Evolutionary conservation across 345 rosid species (phyloP).

Genomic region (Eutrema yunnanense): DNA sequence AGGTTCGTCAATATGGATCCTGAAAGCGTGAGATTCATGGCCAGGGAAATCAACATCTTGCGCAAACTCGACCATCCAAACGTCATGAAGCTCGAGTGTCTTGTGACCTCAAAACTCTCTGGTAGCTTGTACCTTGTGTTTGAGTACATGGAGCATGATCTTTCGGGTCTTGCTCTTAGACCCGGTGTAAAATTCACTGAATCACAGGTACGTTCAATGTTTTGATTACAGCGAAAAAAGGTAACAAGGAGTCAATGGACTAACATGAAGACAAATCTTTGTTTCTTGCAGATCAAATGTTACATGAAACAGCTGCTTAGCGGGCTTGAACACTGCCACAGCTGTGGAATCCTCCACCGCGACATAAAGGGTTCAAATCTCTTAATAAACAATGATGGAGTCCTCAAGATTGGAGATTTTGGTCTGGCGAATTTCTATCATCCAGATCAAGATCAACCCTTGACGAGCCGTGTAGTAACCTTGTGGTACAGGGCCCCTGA

Average conservation of each 20-base stretch:
- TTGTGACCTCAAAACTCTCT: conserved; percentile 92
- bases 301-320: conserved; percentile 80
- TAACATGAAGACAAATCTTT: not conserved
- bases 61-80: conserved; percentile 90
- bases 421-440: conserved; percentile 78
- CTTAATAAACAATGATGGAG: conserved; percentile 74
- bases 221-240: not conserved
- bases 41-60: conserved; percentile 83
- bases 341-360: conserved; percentile 86
- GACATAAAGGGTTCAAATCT: conserved; percentile 97
- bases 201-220: not conserved
- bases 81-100: conserved; percentile 84
- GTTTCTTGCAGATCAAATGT: conserved; percentile 72
- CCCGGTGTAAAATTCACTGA: conserved; percentile 75
- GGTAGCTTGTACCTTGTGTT: conserved; percentile 93
- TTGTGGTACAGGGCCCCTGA: conserved; percentile 98
- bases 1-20: conserved; percentile 94
- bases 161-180: conserved; percentile 88
- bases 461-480: conserved; percentile 98
- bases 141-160: conserved; percentile 93
- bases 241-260: not conserved
- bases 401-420: conserved; percentile 93
- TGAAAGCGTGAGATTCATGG: conserved; percentile 97
- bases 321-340: conserved; percentile 95
- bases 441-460: conserved; percentile 71